Evolutionary conservation across 2,329 filamentous ascomycete species (phyloP), one percentile per base, ranked within the genome.

Genomic region (Trichoderma hamatum): DNA sequence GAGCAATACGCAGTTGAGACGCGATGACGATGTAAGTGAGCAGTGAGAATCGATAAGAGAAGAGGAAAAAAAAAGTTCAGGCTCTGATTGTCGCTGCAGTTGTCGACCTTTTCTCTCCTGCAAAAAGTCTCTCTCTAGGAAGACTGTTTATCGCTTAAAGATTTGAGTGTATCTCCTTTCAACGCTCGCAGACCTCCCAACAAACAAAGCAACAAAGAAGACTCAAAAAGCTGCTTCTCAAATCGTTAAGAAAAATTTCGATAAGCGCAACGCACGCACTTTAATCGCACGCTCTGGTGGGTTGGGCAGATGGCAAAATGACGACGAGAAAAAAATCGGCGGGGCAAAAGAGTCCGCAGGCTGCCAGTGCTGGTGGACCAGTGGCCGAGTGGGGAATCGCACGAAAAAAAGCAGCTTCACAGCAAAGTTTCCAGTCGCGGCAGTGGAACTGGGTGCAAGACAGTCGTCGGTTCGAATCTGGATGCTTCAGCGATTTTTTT

Each of bases 381-480:
- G 56, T 69, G 68, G 68, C 54, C 68, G 68, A 69, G 68, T 67
- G 68, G 68, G 68, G 68, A 69, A 67, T 49, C 43, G 54, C 62
- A 67, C 26, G 63, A 30, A 54, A 46, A 54, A 55, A 36, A 26
- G 54, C 16, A 54, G 14, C 19, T 51, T 55, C 28, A 5, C 36
- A 59, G n/a, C 36, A 58, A 21, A 24, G 39, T 43, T 52, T 54
- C 30, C 59, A 58, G 60, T 59, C 62, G 21, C 52, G 24, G 26
- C 46, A 26, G 46, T 36, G 21, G 30, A 26, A 30, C 14, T 16
- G 28, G 36, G 19, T 43, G 59, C 55, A 21, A 46, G 43, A 55
- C 62, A 36, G 68, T 16, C 36, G 26, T 10, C 7, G 56, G 68
- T 69, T 69, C 68, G 68, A 69, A 69, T 39, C 68, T 67, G n/a